These are phyloP conservation scores for Myxozyma nipponensis DNA, from an alignment of 805 yeast genomes.

Conservation along the genomic window DNA sequence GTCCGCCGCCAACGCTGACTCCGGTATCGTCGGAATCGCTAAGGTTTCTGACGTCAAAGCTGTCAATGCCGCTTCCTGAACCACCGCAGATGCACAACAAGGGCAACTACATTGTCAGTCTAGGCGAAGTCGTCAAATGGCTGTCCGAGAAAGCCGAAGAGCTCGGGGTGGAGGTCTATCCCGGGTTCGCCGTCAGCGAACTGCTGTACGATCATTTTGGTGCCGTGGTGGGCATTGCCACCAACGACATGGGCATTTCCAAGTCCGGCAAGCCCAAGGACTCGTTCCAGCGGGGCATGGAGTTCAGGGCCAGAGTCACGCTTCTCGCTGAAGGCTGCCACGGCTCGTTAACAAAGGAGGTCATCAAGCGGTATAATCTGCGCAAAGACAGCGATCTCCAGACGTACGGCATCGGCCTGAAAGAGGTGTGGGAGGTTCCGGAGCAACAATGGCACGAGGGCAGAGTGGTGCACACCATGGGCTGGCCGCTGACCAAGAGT, in stretches of 20 bases:
- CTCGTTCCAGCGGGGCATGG: constrained; percentile 95
- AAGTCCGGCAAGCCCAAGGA: constrained; percentile 73
- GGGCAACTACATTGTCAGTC: constrained; percentile 80
- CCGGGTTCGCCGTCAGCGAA: constrained; percentile 70
- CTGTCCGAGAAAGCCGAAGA: constrained; percentile 87
- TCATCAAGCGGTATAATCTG: constrained; percentile 62
- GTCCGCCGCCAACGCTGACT: constrained; percentile 50
- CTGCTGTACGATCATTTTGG: constrained; percentile 57
- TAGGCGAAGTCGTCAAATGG: constrained; percentile 75
- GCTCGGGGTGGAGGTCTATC: constrained; percentile 88
- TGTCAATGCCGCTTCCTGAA: constrained; percentile 74
- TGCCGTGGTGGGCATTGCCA: constrained; percentile 82
- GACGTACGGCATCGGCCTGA: constrained; percentile 92
- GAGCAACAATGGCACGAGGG: constrained; percentile 80
- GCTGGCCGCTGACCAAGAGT: constrained; percentile 70
- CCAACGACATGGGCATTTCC: constrained; percentile 85
- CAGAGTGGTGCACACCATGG: constrained; percentile 79
- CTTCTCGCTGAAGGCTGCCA: constrained; percentile 98
- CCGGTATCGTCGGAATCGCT: constrained; percentile 70
- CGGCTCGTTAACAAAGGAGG: constrained; percentile 82
- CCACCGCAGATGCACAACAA: constrained; percentile 86
- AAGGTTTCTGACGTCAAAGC: constrained; percentile 59
- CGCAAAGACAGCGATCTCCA: constrained; percentile 63
- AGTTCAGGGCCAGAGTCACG: constrained; percentile 84
- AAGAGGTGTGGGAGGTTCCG: constrained; percentile 94